Evolutionary conservation across 1,139 yeast species (phyloP).

Genomic region (Schwanniomyces etchellsii): DNA sequence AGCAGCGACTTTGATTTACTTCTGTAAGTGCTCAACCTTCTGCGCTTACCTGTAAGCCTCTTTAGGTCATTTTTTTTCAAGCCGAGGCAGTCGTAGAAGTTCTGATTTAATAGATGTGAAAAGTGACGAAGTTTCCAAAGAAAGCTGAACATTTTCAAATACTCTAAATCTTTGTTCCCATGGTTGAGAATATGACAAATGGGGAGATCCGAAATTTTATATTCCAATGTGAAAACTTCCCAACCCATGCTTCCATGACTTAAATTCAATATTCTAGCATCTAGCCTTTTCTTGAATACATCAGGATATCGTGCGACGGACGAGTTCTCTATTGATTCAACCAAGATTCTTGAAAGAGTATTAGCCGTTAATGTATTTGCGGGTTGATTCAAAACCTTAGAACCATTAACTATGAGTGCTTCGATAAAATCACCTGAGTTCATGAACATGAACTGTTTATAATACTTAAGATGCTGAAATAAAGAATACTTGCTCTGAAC

Average conservation of each 20-base stretch:
- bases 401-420: slow-evolving; percentile 53
- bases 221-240: slow-evolving; percentile 91
- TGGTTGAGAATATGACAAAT: slow-evolving; percentile 39
- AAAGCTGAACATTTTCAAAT: slow-evolving; percentile 78
- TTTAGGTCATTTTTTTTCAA: slow-evolving; percentile 31
- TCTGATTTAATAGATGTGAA: slow-evolving; percentile 43
- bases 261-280: slow-evolving; percentile 73
- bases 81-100: slow-evolving; percentile 27
- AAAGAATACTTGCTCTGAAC: slow-evolving; percentile 47
- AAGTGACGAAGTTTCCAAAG: slow-evolving; percentile 74
- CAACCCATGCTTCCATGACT: slow-evolving; percentile 67
- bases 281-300: slow-evolving; percentile 42
- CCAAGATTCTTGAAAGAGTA: slow-evolving; percentile 59
- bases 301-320: slow-evolving; percentile 42
- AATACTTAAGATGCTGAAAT: slow-evolving; percentile 50
- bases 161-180: slow-evolving; percentile 44
- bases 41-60: slow-evolving; percentile 11
- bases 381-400: slow-evolving; percentile 51
- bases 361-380: slow-evolving; percentile 60
- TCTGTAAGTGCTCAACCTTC: slow-evolving; percentile 7
- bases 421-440: slow-evolving; percentile 77
- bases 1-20: slow-evolving; percentile 4
- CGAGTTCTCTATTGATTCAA: slow-evolving; percentile 61
- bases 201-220: slow-evolving; percentile 55
- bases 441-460: slow-evolving; percentile 66